Base-by-base conservation (phyloP, 140 eudicot species). In the Anethum foeniculum region DNA sequence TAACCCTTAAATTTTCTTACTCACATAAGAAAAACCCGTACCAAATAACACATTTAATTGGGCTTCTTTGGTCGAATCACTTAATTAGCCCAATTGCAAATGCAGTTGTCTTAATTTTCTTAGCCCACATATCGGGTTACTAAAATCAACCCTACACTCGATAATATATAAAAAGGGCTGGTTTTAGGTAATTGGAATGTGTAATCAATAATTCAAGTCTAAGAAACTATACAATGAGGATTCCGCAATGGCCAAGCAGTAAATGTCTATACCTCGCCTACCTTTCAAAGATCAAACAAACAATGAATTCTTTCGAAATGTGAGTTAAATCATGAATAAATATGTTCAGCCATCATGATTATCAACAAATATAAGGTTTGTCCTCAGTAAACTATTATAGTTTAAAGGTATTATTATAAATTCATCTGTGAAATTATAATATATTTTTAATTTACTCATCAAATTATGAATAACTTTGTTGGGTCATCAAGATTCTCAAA, bases 401-500 rank as follows among this genome's bases (percentile, higher is more conserved):
- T 4, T 16, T 68, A 0, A 4, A 30, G 74, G 23, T 27, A 68
- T 13, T 4, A 32, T 0, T 11, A 16, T 13, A 14, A 28, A 18
- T 28, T 7, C 23, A 69, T 34, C 3, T 0, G 25, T 30, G 6
- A 30, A 39, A 38, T 21, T 2, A 15, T 7, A 36, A 36, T 1
- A 18, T 18, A 6, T 38, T 4, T 27, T 7, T 2, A 36, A 71
- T 18, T 13, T 65, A 18, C 14, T 14, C 6, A 36, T 6, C 5
- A 32, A 36, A 30, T 67, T 3, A 67, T 13, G 12, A 67, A 62
- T 62, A n/a, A 62, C 10, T 62, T 62, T 62, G 71, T 62, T 62
- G 74, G 49, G 51, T 39, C 51, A 71, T 71, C 76, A 21, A 71
- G 51, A 38, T 71, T 71, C 18, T 39, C 16, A 71, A 71, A 39